Conservation (phyloP, 108 stramenopile genomes). For the Cyclotella sp. region DNA sequence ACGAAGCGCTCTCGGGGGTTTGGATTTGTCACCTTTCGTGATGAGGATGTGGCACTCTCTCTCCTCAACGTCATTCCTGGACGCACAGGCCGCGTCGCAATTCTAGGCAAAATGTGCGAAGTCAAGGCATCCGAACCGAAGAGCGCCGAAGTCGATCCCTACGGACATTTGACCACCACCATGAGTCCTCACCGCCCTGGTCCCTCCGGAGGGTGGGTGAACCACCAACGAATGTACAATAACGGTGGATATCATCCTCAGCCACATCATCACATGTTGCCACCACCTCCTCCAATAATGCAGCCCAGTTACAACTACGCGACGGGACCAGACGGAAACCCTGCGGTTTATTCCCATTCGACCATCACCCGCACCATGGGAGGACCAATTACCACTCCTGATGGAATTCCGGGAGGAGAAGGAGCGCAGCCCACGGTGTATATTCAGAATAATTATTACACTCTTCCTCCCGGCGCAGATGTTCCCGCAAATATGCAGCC, state of each 20-base stretch:
- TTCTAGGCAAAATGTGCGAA: conserved; percentile 74
- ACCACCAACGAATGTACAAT: conserved; percentile 1
- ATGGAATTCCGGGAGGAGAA: conserved; percentile 17
- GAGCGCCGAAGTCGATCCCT: conserved; percentile 27
- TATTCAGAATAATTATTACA: conserved; percentile 49
- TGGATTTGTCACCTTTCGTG: conserved; percentile 91
- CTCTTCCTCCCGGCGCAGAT: conserved; percentile 32
- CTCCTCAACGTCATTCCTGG: conserved; percentile 46
- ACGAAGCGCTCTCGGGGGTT: conserved; percentile 86
- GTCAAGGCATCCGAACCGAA: conserved; percentile 74
- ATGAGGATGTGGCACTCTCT: conserved; percentile 49
- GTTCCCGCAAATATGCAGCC: conserved; percentile 14
- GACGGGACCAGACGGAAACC: conserved; percentile 7
- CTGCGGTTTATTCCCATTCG: conserved; percentile 42
- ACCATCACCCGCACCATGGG: conserved; percentile 36
- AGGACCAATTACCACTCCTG: conserved; percentile 13
- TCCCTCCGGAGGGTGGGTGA: not conserved
- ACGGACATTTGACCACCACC: not conserved
- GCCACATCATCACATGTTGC: conserved; percentile 19
- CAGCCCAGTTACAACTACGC: conserved; percentile 21
- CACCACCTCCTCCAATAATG: not conserved
- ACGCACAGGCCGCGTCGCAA: conserved; percentile 57
- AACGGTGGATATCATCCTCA: conserved; percentile 11
- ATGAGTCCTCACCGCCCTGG: not conserved
- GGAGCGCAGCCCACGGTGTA: conserved; percentile 22